These are phyloP conservation scores for Globisporangium cylindrosporum DNA, from an alignment of 352 stramenopile species.

Conservation along the genomic window DNA sequence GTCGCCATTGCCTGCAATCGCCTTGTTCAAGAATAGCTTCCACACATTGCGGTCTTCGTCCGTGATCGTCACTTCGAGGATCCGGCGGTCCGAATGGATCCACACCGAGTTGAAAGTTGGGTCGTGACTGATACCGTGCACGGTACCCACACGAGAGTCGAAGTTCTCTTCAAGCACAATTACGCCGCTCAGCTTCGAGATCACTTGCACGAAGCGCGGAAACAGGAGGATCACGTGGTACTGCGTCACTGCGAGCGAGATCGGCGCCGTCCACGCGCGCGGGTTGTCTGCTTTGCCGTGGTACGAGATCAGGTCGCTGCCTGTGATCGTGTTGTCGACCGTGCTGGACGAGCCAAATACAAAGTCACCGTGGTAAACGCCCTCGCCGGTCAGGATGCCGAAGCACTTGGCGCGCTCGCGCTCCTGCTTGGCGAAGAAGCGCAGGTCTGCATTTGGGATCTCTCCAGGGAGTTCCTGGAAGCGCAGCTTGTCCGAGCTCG, in stretches of 20 bases:
- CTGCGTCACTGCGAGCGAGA: constrained; percentile 87
- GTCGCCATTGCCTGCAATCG: constrained; percentile 57
- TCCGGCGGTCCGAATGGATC: constrained; percentile 80
- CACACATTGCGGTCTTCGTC: constrained; percentile 92
- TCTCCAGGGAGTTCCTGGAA: constrained; percentile 91
- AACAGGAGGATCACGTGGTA: constrained; percentile 93
- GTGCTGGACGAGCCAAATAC: constrained; percentile 64
- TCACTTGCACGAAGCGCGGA: constrained; percentile 70
- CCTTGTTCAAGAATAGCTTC: constrained; percentile 90
- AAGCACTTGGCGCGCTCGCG: constrained; percentile 86
- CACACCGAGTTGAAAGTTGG: constrained; percentile 82
- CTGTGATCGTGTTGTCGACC: constrained; percentile 81
- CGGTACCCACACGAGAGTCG: constrained; percentile 70
- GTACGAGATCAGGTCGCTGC: constrained; percentile 70
- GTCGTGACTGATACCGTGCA: constrained; percentile 63
- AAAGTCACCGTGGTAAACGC: constrained; percentile 90
- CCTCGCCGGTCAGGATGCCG: constrained; percentile 87
- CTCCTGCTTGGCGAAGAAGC: constrained; percentile 77
- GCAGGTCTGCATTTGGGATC: constrained; percentile 71
- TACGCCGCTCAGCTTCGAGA: constrained; percentile 85
- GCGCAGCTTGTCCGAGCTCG: constrained; percentile 69
- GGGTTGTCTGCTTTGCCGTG: constrained; percentile 57
- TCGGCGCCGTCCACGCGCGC: constrained; percentile 57
- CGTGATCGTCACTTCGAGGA: constrained; percentile 70
- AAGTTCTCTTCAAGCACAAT: constrained; percentile 85